Evolutionary conservation across 2,329 filamentous ascomycete genomes (phyloP), one percentile per base, ranked within the genome.

Genomic region (Scopulariopsis brevicaulis): DNA sequence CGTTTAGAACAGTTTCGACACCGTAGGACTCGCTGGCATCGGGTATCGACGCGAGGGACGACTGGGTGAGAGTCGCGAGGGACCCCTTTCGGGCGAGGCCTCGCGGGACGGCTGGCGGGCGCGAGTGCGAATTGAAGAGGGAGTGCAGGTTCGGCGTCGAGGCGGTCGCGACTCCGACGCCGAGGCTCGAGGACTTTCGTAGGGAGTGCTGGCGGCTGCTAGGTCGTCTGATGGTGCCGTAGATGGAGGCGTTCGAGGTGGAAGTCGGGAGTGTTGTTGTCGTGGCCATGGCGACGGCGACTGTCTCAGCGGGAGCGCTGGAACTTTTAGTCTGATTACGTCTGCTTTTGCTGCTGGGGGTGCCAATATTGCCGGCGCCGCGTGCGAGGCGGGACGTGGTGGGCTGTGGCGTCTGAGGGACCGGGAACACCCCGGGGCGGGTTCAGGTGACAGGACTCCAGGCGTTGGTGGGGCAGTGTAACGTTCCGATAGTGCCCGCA

Each of bases 61-160:
- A 75, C 60, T 76, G 75, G 56, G 85, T 89, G 62, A 92, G 78
- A 54, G 86, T 83, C 61, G 84, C 85, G 62, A 89, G 75, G 55
- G 86, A 90, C 60, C 80, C 78, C 74, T 92, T 91, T 67, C 87
- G 84, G 66, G 81, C 78, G 63, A 86, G 75, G 59, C 77, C 74
- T 34, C 73, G 53, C 40, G n/a, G 46, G 20, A 22, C 46, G 46
- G 37, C 40, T 25, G 51, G 22, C 48, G 77, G 73, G 62, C 74
- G 75, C 55, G 78, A 77, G 62, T 79, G 78, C 8, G 74, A 70
- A 50, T 72, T 70, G 68, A 79, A 83, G 46, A 78, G 68, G 28
- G 73, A 70, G 66, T 77, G 77, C 60, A 86, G 73, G 65, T 85
- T 84, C 12, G 83, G 82, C 4, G 80, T 82, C 8, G 83, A 85